Base-by-base conservation (phyloP, 352 stramenopile genomes). In the Pythium sp. region DNA sequence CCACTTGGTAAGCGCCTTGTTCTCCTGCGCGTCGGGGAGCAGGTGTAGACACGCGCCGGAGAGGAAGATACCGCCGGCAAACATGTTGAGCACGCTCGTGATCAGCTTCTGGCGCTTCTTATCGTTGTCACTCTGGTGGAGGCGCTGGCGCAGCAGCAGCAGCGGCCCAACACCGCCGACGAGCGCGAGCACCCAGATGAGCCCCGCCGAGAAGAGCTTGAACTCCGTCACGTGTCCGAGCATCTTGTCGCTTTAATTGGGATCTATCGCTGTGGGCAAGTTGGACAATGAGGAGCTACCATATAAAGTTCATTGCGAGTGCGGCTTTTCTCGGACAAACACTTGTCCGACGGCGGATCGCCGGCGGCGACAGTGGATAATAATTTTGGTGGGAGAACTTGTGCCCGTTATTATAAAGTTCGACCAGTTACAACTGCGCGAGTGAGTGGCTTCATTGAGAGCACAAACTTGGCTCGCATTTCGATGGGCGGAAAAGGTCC, bases 11-110 rank as follows among this genome's bases (percentile, higher is more conserved):
- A 95, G 80, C 57, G 84, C 81, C 53, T 65, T 57, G 67, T 95
- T 93, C 59, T 78, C 72, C 58, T 91, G 81, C 28, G 87, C 85
- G 58, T 95, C 87, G 11, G 87, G 82, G 24, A 95, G 81, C 64
- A 95, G 64, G 62, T 95, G 87, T 69, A 95, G 76, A n/a, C 80
- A 87, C 26, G 87, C 92, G 12, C 85, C 84, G 1, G 84, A 80
- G 49, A 95, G 77, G 69, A 95, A 95, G 62, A 95, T 89, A 43
- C 87, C 87, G 12, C 79, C 87, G 2, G 87, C 86, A 62, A 90
- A 74, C 85, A 92, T 93, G 71, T 95, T 95, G 66, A 95, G 81
- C 32, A 86, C 68, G 57, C 84, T 93, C 41, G 54, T 63, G 55
- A 69, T 28, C 14, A 54, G 28, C 30, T 22, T 41, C 2, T 55